phyloP scores from a whole-genome alignment of 768 basidiomycete genomes.

The Pleurotus platypus region DNA sequence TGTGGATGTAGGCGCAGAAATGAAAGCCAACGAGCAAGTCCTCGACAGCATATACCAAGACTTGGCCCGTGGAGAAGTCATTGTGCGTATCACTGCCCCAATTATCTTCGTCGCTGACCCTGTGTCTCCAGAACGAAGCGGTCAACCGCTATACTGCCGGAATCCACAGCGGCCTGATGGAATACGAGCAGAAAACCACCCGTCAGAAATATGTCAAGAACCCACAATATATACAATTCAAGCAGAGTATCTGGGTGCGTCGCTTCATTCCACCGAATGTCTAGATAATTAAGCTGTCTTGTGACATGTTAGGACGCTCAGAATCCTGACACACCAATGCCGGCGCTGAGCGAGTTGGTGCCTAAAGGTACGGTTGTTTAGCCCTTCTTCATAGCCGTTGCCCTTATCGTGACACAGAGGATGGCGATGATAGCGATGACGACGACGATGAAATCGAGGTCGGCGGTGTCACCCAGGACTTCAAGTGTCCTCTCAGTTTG shows the following conservation, averaged over 20 bases:
- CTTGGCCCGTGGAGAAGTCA: slow-evolving; percentile 49
- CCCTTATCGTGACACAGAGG: slow-evolving; percentile 45
- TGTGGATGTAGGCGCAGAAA: slow-evolving; percentile 62
- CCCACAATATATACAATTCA: slow-evolving; percentile 58
- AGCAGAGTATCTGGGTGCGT: slow-evolving; percentile 64
- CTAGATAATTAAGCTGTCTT: neutral
- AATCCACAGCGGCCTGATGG: slow-evolving; percentile 37
- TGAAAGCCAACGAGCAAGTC: slow-evolving; percentile 50
- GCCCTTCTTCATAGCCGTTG: neutral
- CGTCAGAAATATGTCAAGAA: slow-evolving; percentile 77
- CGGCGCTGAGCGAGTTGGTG: slow-evolving; percentile 72
- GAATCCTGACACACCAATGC: slow-evolving; percentile 65
- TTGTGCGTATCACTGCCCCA: slow-evolving; percentile 40
- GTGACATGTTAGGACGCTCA: slow-evolving; percentile 51
- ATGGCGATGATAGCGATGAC: slow-evolving; percentile 68
- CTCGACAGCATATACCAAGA: slow-evolving; percentile 56
- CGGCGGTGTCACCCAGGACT: slow-evolving; percentile 81
- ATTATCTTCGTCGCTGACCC: slow-evolving; percentile 1
- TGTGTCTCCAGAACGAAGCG: slow-evolving; percentile 42
- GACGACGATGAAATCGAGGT: slow-evolving; percentile 88
- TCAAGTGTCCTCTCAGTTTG: slow-evolving; percentile 81
- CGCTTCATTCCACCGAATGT: slow-evolving; percentile 3
- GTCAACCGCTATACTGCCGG: slow-evolving; percentile 46
- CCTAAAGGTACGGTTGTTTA: slow-evolving; percentile 42
- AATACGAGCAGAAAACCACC: slow-evolving; percentile 57